Base-by-base conservation (phyloP, 345 rosid genomes). In the Salix suchowensis region DNA sequence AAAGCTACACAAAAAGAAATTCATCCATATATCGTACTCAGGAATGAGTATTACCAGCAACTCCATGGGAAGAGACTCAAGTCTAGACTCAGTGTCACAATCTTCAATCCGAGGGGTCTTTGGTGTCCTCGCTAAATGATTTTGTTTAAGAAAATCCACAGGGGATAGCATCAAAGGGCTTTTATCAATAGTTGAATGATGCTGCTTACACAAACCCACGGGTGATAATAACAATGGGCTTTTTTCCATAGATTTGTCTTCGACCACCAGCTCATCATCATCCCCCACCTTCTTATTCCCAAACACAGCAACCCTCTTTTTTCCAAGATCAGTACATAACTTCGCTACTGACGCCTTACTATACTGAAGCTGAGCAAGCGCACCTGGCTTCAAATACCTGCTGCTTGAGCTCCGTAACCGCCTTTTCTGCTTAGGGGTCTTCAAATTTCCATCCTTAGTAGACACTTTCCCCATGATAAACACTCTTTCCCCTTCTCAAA, bases 21-120 rank as follows among this genome's bases (percentile, higher is more conserved):
- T 28, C 40, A 32, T 18, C 2, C 8, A 30, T 13, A 18, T 19
- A 65, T 0, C 6, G 21, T 24, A 2, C 18, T 65, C 52, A 52
- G 65, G 66, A 75, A 50, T 30, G 11, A 74, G 46, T 19, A 39
- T 70, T 89, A 94, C 98, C 97, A 95, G 82, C 72, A 95, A 67
- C 77, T 93, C 98, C 89, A 90, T 88, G 58, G 96, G 97, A 70
- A 95, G 97, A 80, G 92, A 86, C 74, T 95, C 97, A 1, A 95
- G 87, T 79, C 85, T 80, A 44, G 98, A 93, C 42, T 90, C 97
- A 2, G 90, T 90, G 18, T 84, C 81, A 30, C 82, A 82, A 40
- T 83, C 85, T 26, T 85, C 90, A 74, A 74, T 71, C 21, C 83
- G 87, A 6, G 97, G 97, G 14, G 97, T 95, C 82, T 85, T 90